Evolutionary conservation across 208 protist genomes (phyloP), one percentile per base, ranked within the genome.

Genomic region (Angomonas desouzai): DNA sequence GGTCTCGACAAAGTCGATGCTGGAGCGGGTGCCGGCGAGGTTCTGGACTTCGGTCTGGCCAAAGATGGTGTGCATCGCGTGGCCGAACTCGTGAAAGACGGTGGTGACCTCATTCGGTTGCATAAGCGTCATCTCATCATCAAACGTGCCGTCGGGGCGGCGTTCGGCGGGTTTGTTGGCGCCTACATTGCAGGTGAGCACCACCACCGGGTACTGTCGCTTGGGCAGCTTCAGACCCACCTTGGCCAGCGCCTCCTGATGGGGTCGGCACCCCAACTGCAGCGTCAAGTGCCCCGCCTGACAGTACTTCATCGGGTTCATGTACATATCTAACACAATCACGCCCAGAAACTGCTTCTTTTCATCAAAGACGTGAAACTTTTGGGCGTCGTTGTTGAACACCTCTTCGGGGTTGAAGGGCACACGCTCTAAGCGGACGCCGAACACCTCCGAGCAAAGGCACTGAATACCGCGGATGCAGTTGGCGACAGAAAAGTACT

Each of bases 61-160:
- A 87, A 97, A 95, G 58, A 97, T 94, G 38, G 91, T 94, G 74
- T 97, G 92, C 83, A 97, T 84, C 9, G 89, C 85, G 64, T 98
- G 94, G 16, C 94, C 94, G 57, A 97, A 96, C 72, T 98, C 94
- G 73, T 98, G 94, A 60, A 98, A 97, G 6, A 96, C 63, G 1
- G 94, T 97, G 18, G 77, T 91, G 7, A 97, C 91, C 76, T 98
- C 91, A 64, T 77, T 77, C 33, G 85, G 86, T 36, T 86, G 72
- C 76, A 97, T 87, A 7, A 95, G 73, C 0, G 86, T 92, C 3
- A 81, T 68, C 72, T 97, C 87, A 66, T 91, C 83, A 58, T 96
- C 85, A 70, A 76, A 87, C 32, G 59, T 81, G 22, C 85, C 89
- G 53, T 91, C 80, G 0, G 77, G 45, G 55, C 71, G 73, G 16